Evolutionary conservation across 2,329 filamentous ascomycete species (phyloP).

Genomic region (Ilyonectria sp.): DNA sequence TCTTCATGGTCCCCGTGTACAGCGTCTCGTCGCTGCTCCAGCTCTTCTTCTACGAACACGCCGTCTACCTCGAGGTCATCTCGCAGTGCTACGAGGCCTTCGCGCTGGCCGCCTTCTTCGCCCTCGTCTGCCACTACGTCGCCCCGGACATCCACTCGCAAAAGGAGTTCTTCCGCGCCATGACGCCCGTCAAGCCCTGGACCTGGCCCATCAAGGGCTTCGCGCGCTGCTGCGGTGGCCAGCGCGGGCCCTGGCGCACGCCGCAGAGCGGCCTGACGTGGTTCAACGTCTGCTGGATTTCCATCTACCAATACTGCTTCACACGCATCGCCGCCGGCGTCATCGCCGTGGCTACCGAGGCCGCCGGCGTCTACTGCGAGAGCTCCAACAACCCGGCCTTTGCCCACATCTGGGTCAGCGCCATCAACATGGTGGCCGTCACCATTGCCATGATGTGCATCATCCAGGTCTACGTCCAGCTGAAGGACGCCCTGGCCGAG

Average conservation of each 20-base stretch:
- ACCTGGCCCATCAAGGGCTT: constrained; percentile 81
- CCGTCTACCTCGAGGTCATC: constrained; percentile 85
- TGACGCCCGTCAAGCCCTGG: constrained; percentile 79
- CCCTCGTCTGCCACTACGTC: constrained; percentile 85
- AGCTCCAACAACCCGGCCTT: constrained; percentile 84
- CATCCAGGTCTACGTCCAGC: constrained; percentile 88
- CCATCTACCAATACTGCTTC: constrained; percentile 89
- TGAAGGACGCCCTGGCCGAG: constrained; percentile 76
- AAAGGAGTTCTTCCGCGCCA: constrained; percentile 83
- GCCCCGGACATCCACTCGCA: constrained; percentile 84
- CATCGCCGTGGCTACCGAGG: constrained; percentile 81
- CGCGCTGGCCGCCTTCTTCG: constrained; percentile 89
- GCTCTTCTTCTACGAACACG: constrained; percentile 81
- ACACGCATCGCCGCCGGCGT: constrained; percentile 85
- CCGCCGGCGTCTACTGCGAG: constrained; percentile 81
- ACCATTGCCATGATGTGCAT: constrained; percentile 91
- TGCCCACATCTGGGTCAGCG: constrained; percentile 86
- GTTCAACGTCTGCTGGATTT: constrained; percentile 91
- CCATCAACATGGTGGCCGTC: constrained; percentile 80
- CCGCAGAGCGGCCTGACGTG: constrained; percentile 87
- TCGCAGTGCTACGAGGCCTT: constrained; percentile 93
- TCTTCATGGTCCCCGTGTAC: constrained; percentile 91
- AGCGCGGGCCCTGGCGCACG: constrained; percentile 79
- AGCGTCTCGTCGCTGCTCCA: constrained; percentile 81
- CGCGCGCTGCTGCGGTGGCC: constrained; percentile 78